These are phyloP conservation scores for Lasiosphaeria ovina DNA, from an alignment of 495 filamentous ascomycete species.

Conservation along the genomic window DNA sequence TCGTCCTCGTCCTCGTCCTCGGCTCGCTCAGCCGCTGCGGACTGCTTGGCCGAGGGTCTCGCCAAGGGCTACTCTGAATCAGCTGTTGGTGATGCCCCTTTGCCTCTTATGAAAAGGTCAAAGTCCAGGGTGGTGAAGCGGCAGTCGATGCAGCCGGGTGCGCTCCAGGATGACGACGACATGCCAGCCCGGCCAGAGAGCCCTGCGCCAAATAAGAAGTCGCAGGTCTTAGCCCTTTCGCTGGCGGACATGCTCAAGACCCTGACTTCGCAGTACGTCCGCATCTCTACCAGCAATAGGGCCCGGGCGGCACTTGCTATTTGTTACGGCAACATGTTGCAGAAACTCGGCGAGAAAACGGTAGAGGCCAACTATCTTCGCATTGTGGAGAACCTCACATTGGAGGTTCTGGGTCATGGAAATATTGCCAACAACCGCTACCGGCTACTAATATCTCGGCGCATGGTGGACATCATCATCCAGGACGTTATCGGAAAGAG, in stretches of 20 bases:
- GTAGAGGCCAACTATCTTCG: conserved; percentile 76
- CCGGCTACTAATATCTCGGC: conserved; percentile 78
- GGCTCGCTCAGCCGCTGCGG: conserved; percentile 83
- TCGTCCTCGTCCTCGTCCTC: conserved; percentile 64
- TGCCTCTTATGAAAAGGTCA: conserved; percentile 67
- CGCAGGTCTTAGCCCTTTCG: conserved; percentile 66
- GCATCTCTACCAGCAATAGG: conserved; percentile 74
- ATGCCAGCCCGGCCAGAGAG: conserved; percentile 72
- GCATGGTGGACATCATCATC: conserved; percentile 78
- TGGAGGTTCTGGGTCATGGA: conserved; percentile 73
- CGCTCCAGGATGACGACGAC: conserved; percentile 67
- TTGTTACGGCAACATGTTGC: conserved; percentile 80
- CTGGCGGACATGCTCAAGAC: conserved; percentile 78
- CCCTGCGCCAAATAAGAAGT: conserved; percentile 66
- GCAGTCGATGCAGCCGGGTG: conserved; percentile 50
- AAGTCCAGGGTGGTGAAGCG: conserved; percentile 72
- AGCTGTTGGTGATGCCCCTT: conserved; percentile 47
- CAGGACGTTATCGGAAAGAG: conserved; percentile 79
- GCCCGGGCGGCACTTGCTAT: conserved; percentile 79
- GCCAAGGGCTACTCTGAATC: conserved; percentile 76
- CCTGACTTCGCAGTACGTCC: conserved; percentile 78
- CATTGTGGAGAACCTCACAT: conserved; percentile 77
- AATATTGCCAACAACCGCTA: conserved; percentile 83
- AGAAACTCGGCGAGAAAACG: conserved; percentile 67
- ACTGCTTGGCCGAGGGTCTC: conserved; percentile 73